Percentiles rank a stretch among this genome's conserved stretches.
These are phyloP conservation scores for Ramichloridium luteum DNA, from an alignment of 2,329 filamentous ascomycete species.

Conservation along the genomic window DNA sequence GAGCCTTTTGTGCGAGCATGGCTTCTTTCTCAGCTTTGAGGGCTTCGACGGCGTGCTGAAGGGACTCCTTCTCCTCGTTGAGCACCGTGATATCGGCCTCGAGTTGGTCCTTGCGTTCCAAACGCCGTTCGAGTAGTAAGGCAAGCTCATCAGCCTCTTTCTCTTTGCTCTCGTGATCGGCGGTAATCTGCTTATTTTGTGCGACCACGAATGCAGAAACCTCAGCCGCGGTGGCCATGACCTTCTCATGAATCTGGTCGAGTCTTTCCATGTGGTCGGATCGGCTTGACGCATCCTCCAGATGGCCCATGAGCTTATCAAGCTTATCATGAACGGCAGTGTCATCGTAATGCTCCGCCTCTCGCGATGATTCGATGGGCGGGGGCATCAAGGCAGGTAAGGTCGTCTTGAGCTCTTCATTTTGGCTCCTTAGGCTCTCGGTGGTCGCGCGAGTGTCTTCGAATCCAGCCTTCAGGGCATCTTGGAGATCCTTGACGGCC, in stretches of 20 bases:
- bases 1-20: slow-evolving; percentile 63
- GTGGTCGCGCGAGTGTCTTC: slow-evolving; percentile 30
- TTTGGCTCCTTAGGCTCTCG: slow-evolving; percentile 26
- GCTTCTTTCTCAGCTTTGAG: slow-evolving; percentile 61
- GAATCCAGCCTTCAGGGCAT: slow-evolving; percentile 29
- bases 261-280: slow-evolving; percentile 68
- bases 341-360: slow-evolving; percentile 54
- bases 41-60: slow-evolving; percentile 42
- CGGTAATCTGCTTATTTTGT: slow-evolving; percentile 61
- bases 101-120: slow-evolving; percentile 51
- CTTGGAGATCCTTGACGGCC: slow-evolving; percentile 32
- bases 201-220: slow-evolving; percentile 69
- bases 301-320: slow-evolving; percentile 48
- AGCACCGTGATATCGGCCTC: slow-evolving; percentile 35
- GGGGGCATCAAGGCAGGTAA: slow-evolving; percentile 35
- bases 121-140: slow-evolving; percentile 65
- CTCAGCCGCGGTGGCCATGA: slow-evolving; percentile 71
- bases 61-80: slow-evolving; percentile 34
- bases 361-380: slow-evolving; percentile 23
- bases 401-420: slow-evolving; percentile 30
- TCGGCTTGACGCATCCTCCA: slow-evolving; percentile 53
- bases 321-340: slow-evolving; percentile 33
- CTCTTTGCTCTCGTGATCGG: slow-evolving; percentile 68
- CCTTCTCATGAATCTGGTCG: slow-evolving; percentile 78
- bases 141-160: slow-evolving; percentile 69